Conservation (phyloP, 345 rosid genomes). For the Reutealis trisperma region DNA sequence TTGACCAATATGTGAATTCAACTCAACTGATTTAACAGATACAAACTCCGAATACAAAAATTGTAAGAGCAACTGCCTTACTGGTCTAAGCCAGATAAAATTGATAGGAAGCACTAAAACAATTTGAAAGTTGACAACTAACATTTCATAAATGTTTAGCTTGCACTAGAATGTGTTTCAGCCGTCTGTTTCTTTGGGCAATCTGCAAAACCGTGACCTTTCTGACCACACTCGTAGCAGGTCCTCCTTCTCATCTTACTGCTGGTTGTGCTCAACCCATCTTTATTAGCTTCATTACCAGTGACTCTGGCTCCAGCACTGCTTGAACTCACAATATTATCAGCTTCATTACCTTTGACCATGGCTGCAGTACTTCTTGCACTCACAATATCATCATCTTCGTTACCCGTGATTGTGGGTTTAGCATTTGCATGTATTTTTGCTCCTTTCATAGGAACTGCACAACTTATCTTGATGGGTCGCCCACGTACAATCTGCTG, state of each 20-base stretch:
- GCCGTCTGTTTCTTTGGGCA: constrained; percentile 61
- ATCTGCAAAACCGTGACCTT: constrained; percentile 75
- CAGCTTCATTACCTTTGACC: background rate
- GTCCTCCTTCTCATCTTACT: constrained; percentile 74
- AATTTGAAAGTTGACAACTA: background rate
- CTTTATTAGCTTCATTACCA: constrained; percentile 15
- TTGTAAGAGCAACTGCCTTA: background rate
- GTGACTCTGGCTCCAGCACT: constrained; percentile 2
- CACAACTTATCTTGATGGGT: constrained; percentile 84
- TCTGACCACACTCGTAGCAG: constrained; percentile 79
- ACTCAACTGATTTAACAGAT: background rate
- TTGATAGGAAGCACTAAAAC: background rate
- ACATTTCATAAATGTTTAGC: background rate
- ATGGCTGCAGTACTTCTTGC: background rate
- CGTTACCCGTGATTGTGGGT: background rate
- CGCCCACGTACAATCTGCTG: constrained; percentile 70
- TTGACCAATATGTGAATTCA: background rate
- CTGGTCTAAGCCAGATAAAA: background rate
- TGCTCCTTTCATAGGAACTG: constrained; percentile 56
- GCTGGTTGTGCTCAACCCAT: constrained; percentile 24
- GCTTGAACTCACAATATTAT: background rate
- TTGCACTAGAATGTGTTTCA: constrained; percentile 24
- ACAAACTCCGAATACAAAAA: background rate
- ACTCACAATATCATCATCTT: background rate
- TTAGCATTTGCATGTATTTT: constrained; percentile 21